These are phyloP conservation scores for Ophiostoma sp. DNA, from an alignment of 2,329 filamentous ascomycete genomes.

Conservation along the genomic window DNA sequence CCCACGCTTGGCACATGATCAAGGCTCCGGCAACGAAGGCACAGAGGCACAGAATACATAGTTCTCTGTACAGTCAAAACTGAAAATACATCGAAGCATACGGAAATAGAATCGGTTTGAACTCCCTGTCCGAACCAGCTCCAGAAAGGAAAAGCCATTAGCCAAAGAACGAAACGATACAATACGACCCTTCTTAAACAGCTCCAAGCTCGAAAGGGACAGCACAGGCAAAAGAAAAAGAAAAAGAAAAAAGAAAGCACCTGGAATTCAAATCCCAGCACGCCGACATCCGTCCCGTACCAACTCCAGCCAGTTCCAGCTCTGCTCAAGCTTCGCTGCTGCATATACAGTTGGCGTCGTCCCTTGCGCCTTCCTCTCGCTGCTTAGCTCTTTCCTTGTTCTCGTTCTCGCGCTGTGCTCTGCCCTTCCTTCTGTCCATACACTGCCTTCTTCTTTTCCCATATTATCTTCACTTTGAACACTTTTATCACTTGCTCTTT, in stretches of 20 bases:
- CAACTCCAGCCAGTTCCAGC: background rate
- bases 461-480: background rate
- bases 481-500: background rate
- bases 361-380: background rate
- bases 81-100: background rate
- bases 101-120: background rate
- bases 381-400: background rate
- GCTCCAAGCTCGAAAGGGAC: constrained; percentile 5
- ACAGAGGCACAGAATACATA: background rate
- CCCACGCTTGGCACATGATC: constrained; percentile 11
- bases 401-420: background rate
- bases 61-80: background rate
- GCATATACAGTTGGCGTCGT: constrained; percentile 3
- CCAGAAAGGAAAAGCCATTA: background rate
- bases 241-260: constrained; percentile 5
- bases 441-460: background rate
- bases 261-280: background rate
- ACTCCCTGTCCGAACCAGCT: background rate
- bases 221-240: background rate
- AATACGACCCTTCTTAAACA: constrained; percentile 15
- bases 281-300: constrained; percentile 7
- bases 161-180: constrained; percentile 10
- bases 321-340: background rate
- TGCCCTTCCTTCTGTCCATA: background rate
- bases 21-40: background rate